A percentile compares a stretch with the other conserved stretches of the same genome.
Conservation (phyloP, 306 rosid species). For the Fragaria vesca region DNA sequence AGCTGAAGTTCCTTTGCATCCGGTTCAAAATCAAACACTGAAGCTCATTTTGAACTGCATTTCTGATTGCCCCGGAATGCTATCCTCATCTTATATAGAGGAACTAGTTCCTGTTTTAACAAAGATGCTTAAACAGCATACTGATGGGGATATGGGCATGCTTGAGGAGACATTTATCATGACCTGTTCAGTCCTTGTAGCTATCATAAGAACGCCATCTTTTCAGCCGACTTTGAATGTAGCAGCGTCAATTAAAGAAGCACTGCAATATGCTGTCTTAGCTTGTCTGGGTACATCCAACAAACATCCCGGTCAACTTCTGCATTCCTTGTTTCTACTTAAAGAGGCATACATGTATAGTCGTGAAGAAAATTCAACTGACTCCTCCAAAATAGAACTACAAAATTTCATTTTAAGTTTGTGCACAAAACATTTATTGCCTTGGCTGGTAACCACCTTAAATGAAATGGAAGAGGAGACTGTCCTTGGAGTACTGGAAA, state of each 20-base stretch:
- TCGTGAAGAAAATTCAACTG: constrained; percentile 44
- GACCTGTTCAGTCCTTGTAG: constrained; percentile 61
- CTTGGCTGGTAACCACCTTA: constrained; percentile 66
- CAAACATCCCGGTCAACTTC: constrained; percentile 44
- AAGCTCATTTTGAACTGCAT: constrained; percentile 67
- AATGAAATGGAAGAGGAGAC: constrained; percentile 71
- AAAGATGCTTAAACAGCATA: constrained; percentile 59
- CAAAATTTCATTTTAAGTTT: constrained; percentile 43
- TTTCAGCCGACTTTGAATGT: constrained; percentile 48
- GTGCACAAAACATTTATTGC: constrained; percentile 62
- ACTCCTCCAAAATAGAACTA: constrained; percentile 41
- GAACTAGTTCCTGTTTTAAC: constrained; percentile 60
- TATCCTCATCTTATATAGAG: constrained; percentile 64
- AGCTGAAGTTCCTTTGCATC: constrained; percentile 86
- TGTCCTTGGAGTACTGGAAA: constrained; percentile 71
- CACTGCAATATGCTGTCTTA: constrained; percentile 50
- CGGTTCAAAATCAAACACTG: constrained; percentile 70
- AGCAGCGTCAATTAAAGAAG: constrained; percentile 54
- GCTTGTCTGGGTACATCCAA: constrained; percentile 62
- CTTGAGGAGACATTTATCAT: constrained; percentile 67
- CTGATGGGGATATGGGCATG: constrained; percentile 73
- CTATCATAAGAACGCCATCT: constrained; percentile 65
- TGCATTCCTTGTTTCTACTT: constrained; percentile 73
- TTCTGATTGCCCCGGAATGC: constrained; percentile 79
- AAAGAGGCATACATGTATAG: constrained; percentile 71